phyloP scores from a whole-genome alignment of 2,329 filamentous ascomycete species.

The Knufia petricola region DNA sequence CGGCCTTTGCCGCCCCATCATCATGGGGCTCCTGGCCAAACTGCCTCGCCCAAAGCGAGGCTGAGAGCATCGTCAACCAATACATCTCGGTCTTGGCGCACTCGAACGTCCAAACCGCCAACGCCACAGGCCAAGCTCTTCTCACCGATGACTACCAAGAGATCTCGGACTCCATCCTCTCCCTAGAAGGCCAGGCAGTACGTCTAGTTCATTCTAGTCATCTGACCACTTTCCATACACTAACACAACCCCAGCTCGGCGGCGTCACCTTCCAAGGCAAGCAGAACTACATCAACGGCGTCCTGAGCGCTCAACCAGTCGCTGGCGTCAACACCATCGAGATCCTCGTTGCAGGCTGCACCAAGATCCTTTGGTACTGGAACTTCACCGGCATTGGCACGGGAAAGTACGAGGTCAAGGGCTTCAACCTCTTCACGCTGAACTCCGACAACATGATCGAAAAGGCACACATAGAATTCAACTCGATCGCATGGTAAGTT shows the following conservation, averaged over 20 bases:
- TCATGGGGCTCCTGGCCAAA: not conserved
- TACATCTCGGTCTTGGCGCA: slow-evolving; percentile 15
- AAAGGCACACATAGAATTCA: too few species aligned
- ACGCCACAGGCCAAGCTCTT: slow-evolving; percentile 18
- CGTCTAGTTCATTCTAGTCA: not conserved
- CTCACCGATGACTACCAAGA: slow-evolving; percentile 16
- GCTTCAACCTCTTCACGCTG: too few species aligned
- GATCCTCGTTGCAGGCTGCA: slow-evolving; percentile 15
- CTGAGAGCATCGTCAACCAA: slow-evolving; percentile 7
- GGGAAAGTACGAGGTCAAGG: slow-evolving; percentile 16
- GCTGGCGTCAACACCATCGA: slow-evolving; percentile 17
- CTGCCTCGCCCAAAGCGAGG: slow-evolving; percentile 4
- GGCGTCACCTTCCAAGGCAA: slow-evolving; percentile 17
- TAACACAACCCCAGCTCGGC: slow-evolving; percentile 14
- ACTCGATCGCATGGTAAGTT: too few species aligned
- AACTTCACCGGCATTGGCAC: slow-evolving; percentile 17
- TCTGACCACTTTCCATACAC: not conserved
- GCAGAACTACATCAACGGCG: slow-evolving; percentile 15
- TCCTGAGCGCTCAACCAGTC: slow-evolving; percentile 14
- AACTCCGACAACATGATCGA: too few species aligned
- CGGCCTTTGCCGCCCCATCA: not conserved
- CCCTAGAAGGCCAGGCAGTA: slow-evolving; percentile 18
- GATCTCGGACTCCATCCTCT: slow-evolving; percentile 19
- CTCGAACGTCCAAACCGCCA: slow-evolving; percentile 10
- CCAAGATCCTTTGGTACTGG: slow-evolving; percentile 19